Conservation (phyloP, 164 flowering plant genomes). For the Paratinospora sagittata region DNA sequence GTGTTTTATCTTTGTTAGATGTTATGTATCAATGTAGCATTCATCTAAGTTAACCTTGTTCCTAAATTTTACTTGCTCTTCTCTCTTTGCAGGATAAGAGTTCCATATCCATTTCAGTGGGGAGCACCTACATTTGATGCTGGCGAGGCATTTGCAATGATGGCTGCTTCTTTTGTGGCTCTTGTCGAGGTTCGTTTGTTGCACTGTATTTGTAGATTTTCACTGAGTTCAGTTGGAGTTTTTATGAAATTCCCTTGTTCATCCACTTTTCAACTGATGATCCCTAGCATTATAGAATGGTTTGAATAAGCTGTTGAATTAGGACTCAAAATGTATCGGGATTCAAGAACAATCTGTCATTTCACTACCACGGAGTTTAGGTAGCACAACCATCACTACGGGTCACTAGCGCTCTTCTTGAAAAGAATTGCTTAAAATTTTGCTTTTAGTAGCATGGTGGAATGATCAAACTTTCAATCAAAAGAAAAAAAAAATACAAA, state of each 20-base stretch:
- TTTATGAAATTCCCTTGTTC: neutral
- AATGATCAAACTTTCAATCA: too few species aligned
- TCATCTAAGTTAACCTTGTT: neutral
- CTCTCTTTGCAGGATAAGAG: constrained; percentile 56
- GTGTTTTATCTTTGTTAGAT: neutral
- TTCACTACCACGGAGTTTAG: too few species aligned
- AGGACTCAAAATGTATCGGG: neutral
- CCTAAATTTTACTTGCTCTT: neutral
- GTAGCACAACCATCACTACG: too few species aligned
- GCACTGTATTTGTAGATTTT: neutral
- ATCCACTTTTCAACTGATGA: neutral
- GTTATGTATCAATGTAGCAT: neutral
- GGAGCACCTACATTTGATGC: constrained; percentile 89
- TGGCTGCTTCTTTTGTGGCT: constrained; percentile 77
- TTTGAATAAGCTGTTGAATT: neutral
- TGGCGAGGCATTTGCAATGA: constrained; percentile 87
- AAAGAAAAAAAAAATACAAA: too few species aligned
- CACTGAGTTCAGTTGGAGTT: neutral
- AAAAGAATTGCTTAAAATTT: too few species aligned
- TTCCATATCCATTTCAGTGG: constrained; percentile 92
- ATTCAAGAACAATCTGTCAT: too few species aligned
- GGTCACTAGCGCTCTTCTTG: too few species aligned
- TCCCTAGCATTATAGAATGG: neutral
- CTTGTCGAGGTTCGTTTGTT: constrained; percentile 65
- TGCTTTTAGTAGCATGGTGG: too few species aligned